Conservation (phyloP, 2,329 filamentous ascomycete species). For the Fusarium anguioides region DNA sequence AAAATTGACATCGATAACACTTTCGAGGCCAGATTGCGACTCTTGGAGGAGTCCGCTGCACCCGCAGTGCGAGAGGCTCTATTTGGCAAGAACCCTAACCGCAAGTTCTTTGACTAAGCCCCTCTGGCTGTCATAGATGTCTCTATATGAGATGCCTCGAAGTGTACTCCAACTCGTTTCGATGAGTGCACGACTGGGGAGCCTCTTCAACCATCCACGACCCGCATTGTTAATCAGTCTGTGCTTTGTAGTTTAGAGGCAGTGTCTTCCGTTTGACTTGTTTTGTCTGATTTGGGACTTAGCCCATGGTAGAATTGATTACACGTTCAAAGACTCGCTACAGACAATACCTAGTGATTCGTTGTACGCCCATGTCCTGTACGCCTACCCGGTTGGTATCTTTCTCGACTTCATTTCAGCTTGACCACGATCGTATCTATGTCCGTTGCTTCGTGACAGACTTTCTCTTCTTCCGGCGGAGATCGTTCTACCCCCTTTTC, state of each 20-base stretch:
- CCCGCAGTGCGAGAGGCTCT: slow-evolving; percentile 86
- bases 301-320: slow-evolving; percentile 43
- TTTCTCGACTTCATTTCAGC: slow-evolving; percentile 5
- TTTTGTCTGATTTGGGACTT: slow-evolving; percentile 40
- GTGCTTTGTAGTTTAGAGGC: slow-evolving; percentile 50
- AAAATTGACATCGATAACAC: slow-evolving; percentile 99
- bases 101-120: slow-evolving; percentile 89
- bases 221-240: slow-evolving; percentile 44
- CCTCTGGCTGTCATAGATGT: slow-evolving; percentile 5
- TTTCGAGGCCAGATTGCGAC: slow-evolving; percentile 86
- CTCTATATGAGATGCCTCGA: slow-evolving; percentile 16
- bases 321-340: slow-evolving; percentile 34
- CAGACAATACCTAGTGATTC: slow-evolving; percentile 14
- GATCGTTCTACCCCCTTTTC: background rate
- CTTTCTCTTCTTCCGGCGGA: background rate
- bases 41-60: slow-evolving; percentile 86
- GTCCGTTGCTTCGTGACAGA: slow-evolving; percentile 3
- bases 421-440: slow-evolving; percentile 40
- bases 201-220: slow-evolving; percentile 37
- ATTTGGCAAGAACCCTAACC: slow-evolving; percentile 95
- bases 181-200: slow-evolving; percentile 35
- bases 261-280: slow-evolving; percentile 48
- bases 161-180: slow-evolving; percentile 25
- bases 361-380: background rate
- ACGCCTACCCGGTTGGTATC: background rate